Base-by-base conservation (phyloP, 2,329 filamentous ascomycete species). In the Colletotrichum sojae region DNA sequence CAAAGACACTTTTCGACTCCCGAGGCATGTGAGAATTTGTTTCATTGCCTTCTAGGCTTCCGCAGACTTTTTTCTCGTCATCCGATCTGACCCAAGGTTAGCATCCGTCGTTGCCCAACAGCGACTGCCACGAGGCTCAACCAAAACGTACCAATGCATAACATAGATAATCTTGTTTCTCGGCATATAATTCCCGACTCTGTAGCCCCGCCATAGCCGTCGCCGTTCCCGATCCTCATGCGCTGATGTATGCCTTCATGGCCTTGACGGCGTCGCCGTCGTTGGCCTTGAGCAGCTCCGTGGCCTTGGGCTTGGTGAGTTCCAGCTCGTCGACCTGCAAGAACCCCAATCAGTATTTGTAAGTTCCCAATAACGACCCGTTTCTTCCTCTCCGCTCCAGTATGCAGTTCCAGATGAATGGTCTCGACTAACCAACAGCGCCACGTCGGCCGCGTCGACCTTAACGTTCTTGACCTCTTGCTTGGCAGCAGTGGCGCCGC, bases 371-470 rank as follows among this genome's bases (percentile, higher is more conserved):
- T 36, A 8, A 36, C 31, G 10, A 10, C 31, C 31, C 31, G 31
- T 36, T 10, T 36, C 8, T 36, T 36, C 10, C 6, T 36, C 31
- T 36, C 31, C 22, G 22, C 10, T 36, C 31, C 31, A 10, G 31
- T 36, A 36, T 36, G 31, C 31, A 36, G 10, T 36, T 36, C 31
- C 49, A 20, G 9, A 13, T 4, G 15, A 18, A 62, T 20, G 15
- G 16, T 18, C 46, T 15, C 36, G 16, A 82, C 89, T 73, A 77
- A 93, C 91, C 78, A 95, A 77, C 57, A 95, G 80, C 5, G 86
- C 80, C 5, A 95, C 91, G 78, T 95, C 92, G 3, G 87, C 89
- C 6, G 88, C 81, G 70, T 94, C 92, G 53, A 95, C 89, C 83
- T 95, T 95, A 76, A 94, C 87, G 76, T 87, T 88, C 81, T 88